Conservation (phyloP, 306 rosid genomes). For the Medicago truncatula region MtrunA17r5.0-ANR NC_053043.1:10632501-10633000, state of each 20-base stretch:
- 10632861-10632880: slow-evolving; percentile 79
- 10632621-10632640: neutral
- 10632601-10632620: neutral
- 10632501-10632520: slow-evolving; percentile 81
- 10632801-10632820: slow-evolving; percentile 92
- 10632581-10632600: neutral
- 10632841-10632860: slow-evolving; percentile 65
- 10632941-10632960: slow-evolving; percentile 27
- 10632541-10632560: neutral
- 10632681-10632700: slow-evolving; percentile 43
- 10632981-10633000: too few relatives aligned
- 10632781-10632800: slow-evolving; percentile 32
- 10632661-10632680: slow-evolving; percentile 18
- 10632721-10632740: slow-evolving; percentile 61
- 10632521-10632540: slow-evolving; percentile 26
- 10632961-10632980: too few relatives aligned
- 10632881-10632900: slow-evolving; percentile 95
- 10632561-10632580: neutral
- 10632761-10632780: slow-evolving; percentile 48
- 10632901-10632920: slow-evolving; percentile 70
- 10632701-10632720: slow-evolving; percentile 49
- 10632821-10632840: slow-evolving; percentile 58
- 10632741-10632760: slow-evolving; percentile 45
- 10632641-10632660: slow-evolving; percentile 1
- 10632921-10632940: slow-evolving; percentile 37